Percentiles rank a stretch among this genome's conserved stretches.
These are phyloP conservation scores for Aspergillus sp. DNA, from an alignment of 2,329 filamentous ascomycete species.

Conservation along the genomic window DNA sequence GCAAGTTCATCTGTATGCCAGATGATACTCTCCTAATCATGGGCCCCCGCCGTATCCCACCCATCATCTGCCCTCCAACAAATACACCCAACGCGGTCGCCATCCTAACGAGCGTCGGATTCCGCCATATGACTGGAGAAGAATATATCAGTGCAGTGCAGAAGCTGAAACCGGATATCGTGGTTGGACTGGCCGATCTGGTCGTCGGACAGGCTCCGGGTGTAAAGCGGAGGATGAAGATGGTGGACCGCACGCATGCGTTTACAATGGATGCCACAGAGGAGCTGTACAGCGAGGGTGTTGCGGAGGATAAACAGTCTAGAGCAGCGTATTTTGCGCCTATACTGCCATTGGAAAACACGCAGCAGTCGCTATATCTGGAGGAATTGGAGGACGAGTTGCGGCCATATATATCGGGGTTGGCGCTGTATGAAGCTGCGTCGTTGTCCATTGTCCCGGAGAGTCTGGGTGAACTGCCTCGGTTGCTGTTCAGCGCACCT, in stretches of 20 bases:
- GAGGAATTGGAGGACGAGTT: conserved; percentile 62
- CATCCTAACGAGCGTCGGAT: conserved; percentile 81
- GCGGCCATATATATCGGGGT: conserved; percentile 52
- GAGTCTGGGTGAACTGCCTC: conserved; percentile 57
- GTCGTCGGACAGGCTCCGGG: conserved; percentile 56
- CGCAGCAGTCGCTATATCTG: conserved; percentile 74
- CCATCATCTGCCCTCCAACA: conserved; percentile 60
- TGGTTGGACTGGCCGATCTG: conserved; percentile 68
- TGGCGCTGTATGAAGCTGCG: conserved; percentile 72
- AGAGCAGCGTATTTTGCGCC: conserved; percentile 54
- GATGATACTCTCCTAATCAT: conserved; percentile 62
- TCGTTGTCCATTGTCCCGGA: conserved; percentile 61
- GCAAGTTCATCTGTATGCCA: conserved; percentile 69
- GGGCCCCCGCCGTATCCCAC: conserved; percentile 68
- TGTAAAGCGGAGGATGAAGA: conserved; percentile 69
- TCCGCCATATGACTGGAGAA: conserved; percentile 60
- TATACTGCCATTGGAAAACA: conserved; percentile 66
- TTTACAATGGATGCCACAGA: conserved; percentile 68
- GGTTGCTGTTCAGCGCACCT: conserved; percentile 66
- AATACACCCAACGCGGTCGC: conserved; percentile 67
- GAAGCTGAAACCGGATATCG: conserved; percentile 70
- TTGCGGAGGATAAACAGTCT: conserved; percentile 20
- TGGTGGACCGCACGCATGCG: conserved; percentile 75
- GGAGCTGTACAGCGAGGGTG: conserved; percentile 30
- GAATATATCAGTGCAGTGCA: conserved; percentile 62